Conservation (phyloP, 768 basidiomycete species). For the Dictyophora rubrovolvata region DNA sequence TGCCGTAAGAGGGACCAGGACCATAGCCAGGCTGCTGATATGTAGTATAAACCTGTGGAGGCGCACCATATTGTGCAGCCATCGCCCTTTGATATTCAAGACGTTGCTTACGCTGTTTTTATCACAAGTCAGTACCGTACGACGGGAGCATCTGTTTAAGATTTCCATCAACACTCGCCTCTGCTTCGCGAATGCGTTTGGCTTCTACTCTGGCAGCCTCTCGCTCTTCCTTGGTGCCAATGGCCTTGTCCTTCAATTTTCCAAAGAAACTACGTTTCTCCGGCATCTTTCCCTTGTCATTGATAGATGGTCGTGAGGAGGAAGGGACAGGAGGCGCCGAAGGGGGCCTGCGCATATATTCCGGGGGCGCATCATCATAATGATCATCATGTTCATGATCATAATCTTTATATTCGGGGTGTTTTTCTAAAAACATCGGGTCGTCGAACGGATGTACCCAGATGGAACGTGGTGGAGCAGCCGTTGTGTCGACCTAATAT, state of each 20-base stretch:
- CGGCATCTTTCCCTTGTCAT: slow-evolving; percentile 8
- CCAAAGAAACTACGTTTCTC: slow-evolving; percentile 47
- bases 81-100: slow-evolving; percentile 25
- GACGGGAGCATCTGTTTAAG: not conserved
- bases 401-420: slow-evolving; percentile 38
- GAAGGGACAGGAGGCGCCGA: slow-evolving; percentile 10
- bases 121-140: not conserved
- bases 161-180: not conserved
- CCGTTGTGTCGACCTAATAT: slow-evolving; percentile 50
- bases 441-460: slow-evolving; percentile 71
- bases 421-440: slow-evolving; percentile 46
- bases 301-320: slow-evolving; percentile 4
- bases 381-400: slow-evolving; percentile 12
- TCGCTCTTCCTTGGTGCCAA: slow-evolving; percentile 56
- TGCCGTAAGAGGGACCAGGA: not conserved
- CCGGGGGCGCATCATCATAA: not conserved
- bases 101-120: slow-evolving; percentile 15
- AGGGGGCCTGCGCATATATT: not conserved
- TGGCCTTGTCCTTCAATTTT: slow-evolving; percentile 52
- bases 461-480: slow-evolving; percentile 52
- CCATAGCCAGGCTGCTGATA: slow-evolving; percentile 8
- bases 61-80: slow-evolving; percentile 20
- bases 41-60: slow-evolving; percentile 11
- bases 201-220: slow-evolving; percentile 22
- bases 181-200: slow-evolving; percentile 3